Conservation (phyloP, 2,329 filamentous ascomycete genomes). For the Penicillium glabrum region DNA sequence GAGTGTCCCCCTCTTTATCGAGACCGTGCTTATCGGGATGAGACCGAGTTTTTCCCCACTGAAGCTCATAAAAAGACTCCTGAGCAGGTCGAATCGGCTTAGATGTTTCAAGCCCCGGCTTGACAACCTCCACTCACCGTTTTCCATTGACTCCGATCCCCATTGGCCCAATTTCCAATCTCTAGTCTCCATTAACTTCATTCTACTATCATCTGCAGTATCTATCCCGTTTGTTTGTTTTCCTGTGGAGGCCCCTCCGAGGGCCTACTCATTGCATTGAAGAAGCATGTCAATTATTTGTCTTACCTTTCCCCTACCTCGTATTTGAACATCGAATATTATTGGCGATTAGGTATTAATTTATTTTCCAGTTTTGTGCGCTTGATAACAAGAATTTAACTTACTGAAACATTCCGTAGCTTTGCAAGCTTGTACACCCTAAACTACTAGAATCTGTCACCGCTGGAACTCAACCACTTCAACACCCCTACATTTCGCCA, state of each 20-base stretch:
- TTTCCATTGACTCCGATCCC: background rate
- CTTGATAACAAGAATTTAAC: background rate
- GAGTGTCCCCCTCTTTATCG: slow-evolving; percentile 51
- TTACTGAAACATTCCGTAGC: too few relatives aligned
- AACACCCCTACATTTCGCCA: background rate
- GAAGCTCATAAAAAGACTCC: background rate
- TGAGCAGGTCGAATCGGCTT: background rate
- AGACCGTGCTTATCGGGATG: background rate
- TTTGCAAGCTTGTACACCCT: background rate
- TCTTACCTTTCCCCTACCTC: too few relatives aligned
- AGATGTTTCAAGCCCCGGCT: background rate
- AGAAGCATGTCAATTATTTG: too few relatives aligned
- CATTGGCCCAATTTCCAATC: too few relatives aligned
- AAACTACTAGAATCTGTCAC: background rate
- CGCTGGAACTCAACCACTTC: background rate
- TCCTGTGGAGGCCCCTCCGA: too few relatives aligned
- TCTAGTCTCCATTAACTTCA: too few relatives aligned
- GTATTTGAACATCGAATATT: too few relatives aligned
- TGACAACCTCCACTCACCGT: background rate
- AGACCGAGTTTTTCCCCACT: background rate
- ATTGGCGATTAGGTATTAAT: too few relatives aligned
- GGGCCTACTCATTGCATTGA: too few relatives aligned
- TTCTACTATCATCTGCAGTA: too few relatives aligned
- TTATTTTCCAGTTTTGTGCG: too few relatives aligned
- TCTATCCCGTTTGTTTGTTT: too few relatives aligned